Evolutionary conservation across 495 filamentous ascomycete genomes (phyloP), one percentile per base, ranked within the genome.

Genomic region (Talaromyces borbonicus): DNA sequence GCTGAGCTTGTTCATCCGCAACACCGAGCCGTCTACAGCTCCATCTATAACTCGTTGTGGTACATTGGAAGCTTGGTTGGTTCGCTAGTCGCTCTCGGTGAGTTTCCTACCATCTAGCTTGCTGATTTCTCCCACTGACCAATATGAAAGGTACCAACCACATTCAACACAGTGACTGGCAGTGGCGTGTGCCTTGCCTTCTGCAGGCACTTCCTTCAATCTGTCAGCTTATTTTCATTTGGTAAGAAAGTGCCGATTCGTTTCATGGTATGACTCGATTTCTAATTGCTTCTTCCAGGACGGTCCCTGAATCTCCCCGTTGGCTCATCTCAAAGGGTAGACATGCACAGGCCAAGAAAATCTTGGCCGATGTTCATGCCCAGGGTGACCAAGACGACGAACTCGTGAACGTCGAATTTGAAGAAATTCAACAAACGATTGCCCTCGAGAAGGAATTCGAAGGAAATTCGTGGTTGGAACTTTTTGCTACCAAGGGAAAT

Each of bases 41-140:
- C 77, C 19, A 73, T 83, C 29, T 84, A 83, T 57, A 83, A 84
- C 62, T 75, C 73, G 57, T 68, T 73, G 54, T 81, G 73, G 79
- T 41, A 41, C 26, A 22, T 41, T 1, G 38, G 78, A 44, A 65
- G 73, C 26, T 59, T 67, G 56, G 56, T 42, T 6, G 47, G 48
- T 31, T 70, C 52, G 20, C 56, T 56, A 11, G 38, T 41, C 15
- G 38, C 38, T 8, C 12, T 41, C 7, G 38, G 38, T 41, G 26
- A 14, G 38, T 35, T 41, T 12, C 16, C 0, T 8, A 41, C 24
- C 2, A 12, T 5, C 4, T 2, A 26, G 1, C 9, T 16, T 15
- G 1, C n/a, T n/a, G 5, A 15, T 11, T 8, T 11, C 15, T 0
- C 38, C 3, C 32, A 31, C 15, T 8, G 31, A 46, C 26, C 20